Conservation (phyloP, 768 basidiomycete species). For the Mycena kentingensis region DNA sequence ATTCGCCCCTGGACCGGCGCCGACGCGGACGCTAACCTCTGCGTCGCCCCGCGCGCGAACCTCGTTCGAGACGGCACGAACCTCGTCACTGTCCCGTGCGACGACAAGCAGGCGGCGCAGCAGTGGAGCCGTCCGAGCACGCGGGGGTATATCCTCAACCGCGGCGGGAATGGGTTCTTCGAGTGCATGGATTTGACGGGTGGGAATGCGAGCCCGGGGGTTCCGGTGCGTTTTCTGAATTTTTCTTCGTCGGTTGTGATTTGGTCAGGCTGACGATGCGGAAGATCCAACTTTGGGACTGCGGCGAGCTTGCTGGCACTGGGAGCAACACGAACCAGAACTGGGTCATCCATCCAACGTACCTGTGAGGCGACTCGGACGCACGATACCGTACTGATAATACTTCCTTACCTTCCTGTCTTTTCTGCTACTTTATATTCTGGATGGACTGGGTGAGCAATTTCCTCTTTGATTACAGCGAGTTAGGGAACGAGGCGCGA, state of each 20-base stretch:
- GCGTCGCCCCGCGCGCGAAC: background rate
- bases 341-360: too few species aligned
- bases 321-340: slow-evolving; percentile 13
- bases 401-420: too few species aligned
- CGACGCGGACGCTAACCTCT: background rate
- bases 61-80: background rate
- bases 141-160: background rate
- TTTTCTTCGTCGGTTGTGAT: slow-evolving; percentile 2
- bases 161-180: background rate
- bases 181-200: slow-evolving; percentile 14
- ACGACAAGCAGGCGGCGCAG: background rate
- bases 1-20: background rate
- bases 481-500: too few species aligned
- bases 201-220: slow-evolving; percentile 12
- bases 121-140: background rate
- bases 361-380: too few species aligned
- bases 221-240: slow-evolving; percentile 6
- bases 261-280: background rate
- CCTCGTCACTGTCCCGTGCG: background rate
- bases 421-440: too few species aligned
- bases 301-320: background rate
- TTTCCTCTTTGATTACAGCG: too few species aligned
- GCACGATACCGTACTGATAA: too few species aligned
- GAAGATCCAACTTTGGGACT: slow-evolving; percentile 18
- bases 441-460: too few species aligned